phyloP scores from a whole-genome alignment of 2,329 filamentous ascomycete species.

The Coniochaeta sp. region DNA sequence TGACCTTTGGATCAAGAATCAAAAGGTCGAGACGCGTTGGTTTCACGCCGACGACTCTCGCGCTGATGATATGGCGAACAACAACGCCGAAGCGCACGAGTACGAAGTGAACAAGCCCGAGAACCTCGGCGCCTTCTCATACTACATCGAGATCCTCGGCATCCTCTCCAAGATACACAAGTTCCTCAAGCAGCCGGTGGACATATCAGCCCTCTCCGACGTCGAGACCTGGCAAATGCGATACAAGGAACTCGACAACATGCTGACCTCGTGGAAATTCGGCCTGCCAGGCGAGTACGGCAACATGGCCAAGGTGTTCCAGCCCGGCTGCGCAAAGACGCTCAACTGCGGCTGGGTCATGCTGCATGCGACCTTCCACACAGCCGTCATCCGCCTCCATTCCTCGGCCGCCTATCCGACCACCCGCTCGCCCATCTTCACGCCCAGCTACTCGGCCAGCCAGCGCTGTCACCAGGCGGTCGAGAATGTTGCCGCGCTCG shows the following conservation, averaged over 20 bases:
- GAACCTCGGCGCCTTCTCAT: slow-evolving; percentile 79
- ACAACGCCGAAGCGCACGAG: slow-evolving; percentile 38
- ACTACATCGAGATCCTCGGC: slow-evolving; percentile 83
- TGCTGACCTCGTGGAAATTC: slow-evolving; percentile 76
- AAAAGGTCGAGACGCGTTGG: slow-evolving; percentile 77
- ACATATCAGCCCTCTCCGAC: slow-evolving; percentile 75
- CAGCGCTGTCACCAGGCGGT: slow-evolving; percentile 79
- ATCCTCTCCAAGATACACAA: slow-evolving; percentile 83
- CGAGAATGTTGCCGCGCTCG: slow-evolving; percentile 71
- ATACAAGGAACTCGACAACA: slow-evolving; percentile 77
- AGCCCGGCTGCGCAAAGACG: slow-evolving; percentile 57
- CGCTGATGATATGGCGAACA: slow-evolving; percentile 7
- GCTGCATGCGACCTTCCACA: slow-evolving; percentile 85
- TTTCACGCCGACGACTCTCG: slow-evolving; percentile 50
- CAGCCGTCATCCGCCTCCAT: slow-evolving; percentile 81
- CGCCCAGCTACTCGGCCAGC: slow-evolving; percentile 76
- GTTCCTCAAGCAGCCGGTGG: slow-evolving; percentile 81
- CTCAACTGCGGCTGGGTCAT: slow-evolving; percentile 83
- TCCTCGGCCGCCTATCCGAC: slow-evolving; percentile 91
- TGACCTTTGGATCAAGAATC: slow-evolving; percentile 76
- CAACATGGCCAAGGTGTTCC: slow-evolving; percentile 73
- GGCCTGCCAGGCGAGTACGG: slow-evolving; percentile 76
- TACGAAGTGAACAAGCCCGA: slow-evolving; percentile 63
- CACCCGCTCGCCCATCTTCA: slow-evolving; percentile 81
- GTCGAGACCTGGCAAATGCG: slow-evolving; percentile 85